Evolutionary conservation across 2,329 filamentous ascomycete genomes (phyloP).

Genomic region (Clonostachys chloroleuca): DNA sequence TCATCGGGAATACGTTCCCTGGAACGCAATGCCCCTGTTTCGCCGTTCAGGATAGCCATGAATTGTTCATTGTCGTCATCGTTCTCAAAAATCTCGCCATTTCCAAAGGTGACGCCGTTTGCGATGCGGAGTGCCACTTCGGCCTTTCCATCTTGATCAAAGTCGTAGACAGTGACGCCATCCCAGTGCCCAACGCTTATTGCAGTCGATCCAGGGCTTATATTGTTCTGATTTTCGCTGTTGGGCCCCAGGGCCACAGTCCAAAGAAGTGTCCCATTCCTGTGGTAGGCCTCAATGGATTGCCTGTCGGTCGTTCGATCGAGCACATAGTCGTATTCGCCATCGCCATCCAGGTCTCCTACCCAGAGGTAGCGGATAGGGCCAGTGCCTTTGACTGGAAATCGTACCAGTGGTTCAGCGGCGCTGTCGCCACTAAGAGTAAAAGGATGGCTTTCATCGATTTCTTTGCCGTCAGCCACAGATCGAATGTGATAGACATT

Average conservation of each 20-base stretch:
- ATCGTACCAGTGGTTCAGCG: slow-evolving; percentile 3
- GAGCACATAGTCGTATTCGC: slow-evolving; percentile 12
- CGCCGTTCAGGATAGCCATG: slow-evolving; percentile 4
- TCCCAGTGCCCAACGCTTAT: slow-evolving; percentile 13
- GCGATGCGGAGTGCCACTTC: slow-evolving; percentile 13
- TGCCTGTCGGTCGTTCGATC: slow-evolving; percentile 7
- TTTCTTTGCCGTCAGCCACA: not conserved
- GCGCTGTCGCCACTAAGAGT: not conserved
- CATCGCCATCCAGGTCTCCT: slow-evolving; percentile 13
- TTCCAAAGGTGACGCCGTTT: slow-evolving; percentile 11
- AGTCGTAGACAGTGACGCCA: slow-evolving; percentile 13
- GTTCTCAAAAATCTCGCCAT: slow-evolving; percentile 7
- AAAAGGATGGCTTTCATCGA: not conserved
- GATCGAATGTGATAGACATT: not conserved
- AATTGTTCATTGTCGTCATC: slow-evolving; percentile 9
- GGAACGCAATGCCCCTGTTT: not conserved
- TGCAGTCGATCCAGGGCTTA: slow-evolving; percentile 9
- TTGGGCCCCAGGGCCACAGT: slow-evolving; percentile 10
- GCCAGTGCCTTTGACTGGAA: slow-evolving; percentile 8
- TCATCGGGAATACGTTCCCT: not conserved
- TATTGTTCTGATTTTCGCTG: slow-evolving; percentile 12
- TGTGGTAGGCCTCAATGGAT: slow-evolving; percentile 8
- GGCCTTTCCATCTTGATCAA: slow-evolving; percentile 11
- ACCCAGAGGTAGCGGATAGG: slow-evolving; percentile 14
- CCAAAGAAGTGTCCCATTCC: slow-evolving; percentile 11